Evolutionary conservation across 352 stramenopile species (phyloP), one percentile per base, ranked within the genome.

Genomic region (Phytophthora palmivora): DNA sequence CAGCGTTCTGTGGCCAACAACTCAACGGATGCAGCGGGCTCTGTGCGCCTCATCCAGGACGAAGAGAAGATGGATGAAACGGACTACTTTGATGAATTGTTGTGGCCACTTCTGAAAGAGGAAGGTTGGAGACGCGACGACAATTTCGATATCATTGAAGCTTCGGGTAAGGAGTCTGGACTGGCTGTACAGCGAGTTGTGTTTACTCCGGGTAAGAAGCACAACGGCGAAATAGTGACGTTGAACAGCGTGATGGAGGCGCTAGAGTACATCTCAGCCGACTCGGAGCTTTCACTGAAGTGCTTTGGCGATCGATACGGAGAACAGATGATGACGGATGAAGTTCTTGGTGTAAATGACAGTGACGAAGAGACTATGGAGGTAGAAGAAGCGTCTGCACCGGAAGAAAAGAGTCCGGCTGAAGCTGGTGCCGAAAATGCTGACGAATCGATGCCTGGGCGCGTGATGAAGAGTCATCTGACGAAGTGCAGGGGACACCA

Each of bases 81-180:
- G 42, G 80, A 94, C 34, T 90, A 91, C 37, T 96, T 96, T 22
- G 83, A 92, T 56, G 76, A 87, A 16, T 63, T 93, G 1, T 75
- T 96, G 45, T 94, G 87, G 80, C 87, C 87, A 9, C 84, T 92
- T 30, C 52, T 96, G 9, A 76, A 71, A 14, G 81, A 90, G 18
- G 72, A 87, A 71, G 86, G 86, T 7, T 96, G 87, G 87, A 81
- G 41, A 37, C 76, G 79, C 18, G 74, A 82, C 2, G 72, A 84
- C 30, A 71, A 70, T 38, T 67, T 80, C 15, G 64, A 84, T 18
- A 82, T 84, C 51, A 78, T 86, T 18, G 79, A 89, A 56, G 72
- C 74, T 1, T 69, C 74, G 5, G 76, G 73, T 24, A 59, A 76
- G 8, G 63, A 78, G 12, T 65, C 54, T 6, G 78, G 76, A 16